phyloP scores from a whole-genome alignment of 2,329 filamentous ascomycete species.

The Alternaria infectoria region DNA sequence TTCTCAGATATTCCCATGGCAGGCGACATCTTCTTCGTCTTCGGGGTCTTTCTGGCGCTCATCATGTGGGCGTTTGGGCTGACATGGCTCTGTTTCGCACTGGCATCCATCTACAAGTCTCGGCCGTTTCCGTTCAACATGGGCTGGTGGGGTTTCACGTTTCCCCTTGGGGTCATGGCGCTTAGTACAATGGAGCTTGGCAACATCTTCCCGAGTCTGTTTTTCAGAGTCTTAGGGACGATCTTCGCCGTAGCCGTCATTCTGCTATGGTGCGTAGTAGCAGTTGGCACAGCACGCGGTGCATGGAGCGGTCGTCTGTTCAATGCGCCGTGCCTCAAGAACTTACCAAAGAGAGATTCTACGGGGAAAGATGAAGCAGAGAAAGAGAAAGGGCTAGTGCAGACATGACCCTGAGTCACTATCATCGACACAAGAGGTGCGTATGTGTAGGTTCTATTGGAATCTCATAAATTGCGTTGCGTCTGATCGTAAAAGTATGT shows the following conservation, averaged over 20 bases:
- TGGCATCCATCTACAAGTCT: slow-evolving; percentile 55
- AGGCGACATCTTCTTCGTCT: slow-evolving; percentile 61
- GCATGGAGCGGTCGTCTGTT: slow-evolving; percentile 59
- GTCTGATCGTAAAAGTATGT: neutral
- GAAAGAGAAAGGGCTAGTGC: slow-evolving; percentile 19
- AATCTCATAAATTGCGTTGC: neutral
- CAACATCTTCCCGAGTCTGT: slow-evolving; percentile 59
- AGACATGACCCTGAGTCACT: neutral
- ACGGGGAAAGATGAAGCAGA: slow-evolving; percentile 16
- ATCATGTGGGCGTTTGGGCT: slow-evolving; percentile 65
- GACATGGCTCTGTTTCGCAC: slow-evolving; percentile 62
- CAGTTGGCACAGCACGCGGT: slow-evolving; percentile 56
- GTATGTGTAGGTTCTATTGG: too few relatives aligned
- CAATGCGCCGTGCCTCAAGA: slow-evolving; percentile 60
- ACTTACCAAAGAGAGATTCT: slow-evolving; percentile 33
- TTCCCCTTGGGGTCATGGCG: slow-evolving; percentile 65
- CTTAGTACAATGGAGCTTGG: slow-evolving; percentile 57
- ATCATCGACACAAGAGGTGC: neutral
- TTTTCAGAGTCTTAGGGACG: slow-evolving; percentile 64
- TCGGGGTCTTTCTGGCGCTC: slow-evolving; percentile 61
- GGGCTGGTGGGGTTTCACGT: slow-evolving; percentile 68
- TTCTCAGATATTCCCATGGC: slow-evolving; percentile 49
- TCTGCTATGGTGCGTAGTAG: slow-evolving; percentile 63
- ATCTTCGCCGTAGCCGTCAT: slow-evolving; percentile 60
- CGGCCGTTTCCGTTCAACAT: slow-evolving; percentile 65